Conservation (phyloP, 2,329 filamentous ascomycete species). For the Fusarium dimerum region DNA sequence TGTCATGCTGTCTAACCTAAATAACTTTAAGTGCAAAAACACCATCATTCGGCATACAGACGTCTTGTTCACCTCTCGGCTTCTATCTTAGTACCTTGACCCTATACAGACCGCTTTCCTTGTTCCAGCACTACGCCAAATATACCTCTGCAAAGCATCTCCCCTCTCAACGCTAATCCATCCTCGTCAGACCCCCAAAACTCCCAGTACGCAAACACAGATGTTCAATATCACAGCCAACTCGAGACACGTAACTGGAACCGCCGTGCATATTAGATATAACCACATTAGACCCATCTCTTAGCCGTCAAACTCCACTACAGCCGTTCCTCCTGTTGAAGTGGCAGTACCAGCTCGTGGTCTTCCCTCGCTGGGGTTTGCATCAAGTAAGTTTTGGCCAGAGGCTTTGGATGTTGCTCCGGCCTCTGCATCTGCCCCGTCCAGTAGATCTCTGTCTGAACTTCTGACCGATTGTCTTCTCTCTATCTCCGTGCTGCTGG, state of each 20-base stretch:
- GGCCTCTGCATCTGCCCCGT: slow-evolving; percentile 73
- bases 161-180: neutral
- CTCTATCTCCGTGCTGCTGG: slow-evolving; percentile 56
- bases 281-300: neutral
- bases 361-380: slow-evolving; percentile 29
- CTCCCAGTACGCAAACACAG: neutral
- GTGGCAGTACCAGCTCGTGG: slow-evolving; percentile 28
- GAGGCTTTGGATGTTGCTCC: slow-evolving; percentile 43
- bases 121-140: neutral
- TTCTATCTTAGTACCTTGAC: neutral
- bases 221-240: neutral
- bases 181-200: neutral
- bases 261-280: neutral
- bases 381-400: slow-evolving; percentile 38
- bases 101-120: neutral
- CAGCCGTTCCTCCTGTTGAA: slow-evolving; percentile 35
- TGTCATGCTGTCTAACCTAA: neutral
- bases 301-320: slow-evolving; percentile 46
- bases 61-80: neutral
- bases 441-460: slow-evolving; percentile 69
- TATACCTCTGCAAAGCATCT: neutral
- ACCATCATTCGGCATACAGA: neutral
- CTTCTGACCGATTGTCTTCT: slow-evolving; percentile 61
- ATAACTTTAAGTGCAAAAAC: neutral
- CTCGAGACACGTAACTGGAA: neutral